A percentile compares a stretch with the other conserved stretches of the same genome.
Conservation (phyloP, 495 filamentous ascomycete genomes). For the Penicillium salamii region DNA sequence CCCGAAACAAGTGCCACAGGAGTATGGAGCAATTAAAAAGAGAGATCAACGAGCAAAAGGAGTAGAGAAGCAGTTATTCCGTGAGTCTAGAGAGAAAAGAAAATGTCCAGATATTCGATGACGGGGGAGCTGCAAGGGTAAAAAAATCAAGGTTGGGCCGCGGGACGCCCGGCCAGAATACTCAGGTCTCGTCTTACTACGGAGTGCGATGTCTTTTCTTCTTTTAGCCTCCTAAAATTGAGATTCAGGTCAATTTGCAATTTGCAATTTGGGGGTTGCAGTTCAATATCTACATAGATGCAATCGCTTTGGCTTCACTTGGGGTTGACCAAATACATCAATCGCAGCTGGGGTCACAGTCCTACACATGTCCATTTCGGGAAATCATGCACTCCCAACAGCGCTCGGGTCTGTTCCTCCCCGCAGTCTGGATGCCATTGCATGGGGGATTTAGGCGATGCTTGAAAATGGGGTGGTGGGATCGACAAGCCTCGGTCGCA, state of each 20-base stretch:
- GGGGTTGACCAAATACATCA: no score
- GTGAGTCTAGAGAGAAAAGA: not conserved
- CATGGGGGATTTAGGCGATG: not conserved
- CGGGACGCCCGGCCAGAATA: not conserved
- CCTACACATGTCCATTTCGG: not conserved
- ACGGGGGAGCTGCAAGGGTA: not conserved
- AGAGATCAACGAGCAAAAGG: not conserved
- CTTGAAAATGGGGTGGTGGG: not conserved
- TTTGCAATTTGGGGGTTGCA: not conserved
- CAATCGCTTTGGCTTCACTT: no score
- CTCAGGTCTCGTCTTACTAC: not conserved
- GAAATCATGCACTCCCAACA: not conserved
- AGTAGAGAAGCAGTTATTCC: not conserved
- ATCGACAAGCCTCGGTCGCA: constrained; percentile 9
- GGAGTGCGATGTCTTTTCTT: not conserved
- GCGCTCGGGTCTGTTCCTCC: not conserved
- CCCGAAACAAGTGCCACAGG: not conserved
- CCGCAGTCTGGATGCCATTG: not conserved
- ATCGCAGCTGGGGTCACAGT: no score
- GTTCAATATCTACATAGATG: no score
- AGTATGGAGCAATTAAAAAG: no score
- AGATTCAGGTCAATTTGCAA: not conserved
- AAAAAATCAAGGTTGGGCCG: constrained; percentile 4
- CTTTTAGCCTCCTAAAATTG: not conserved
- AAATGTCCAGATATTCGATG: not conserved